phyloP scores from a whole-genome alignment of 176 grass and related monocot genomes.

The Avena insularis region DNA sequence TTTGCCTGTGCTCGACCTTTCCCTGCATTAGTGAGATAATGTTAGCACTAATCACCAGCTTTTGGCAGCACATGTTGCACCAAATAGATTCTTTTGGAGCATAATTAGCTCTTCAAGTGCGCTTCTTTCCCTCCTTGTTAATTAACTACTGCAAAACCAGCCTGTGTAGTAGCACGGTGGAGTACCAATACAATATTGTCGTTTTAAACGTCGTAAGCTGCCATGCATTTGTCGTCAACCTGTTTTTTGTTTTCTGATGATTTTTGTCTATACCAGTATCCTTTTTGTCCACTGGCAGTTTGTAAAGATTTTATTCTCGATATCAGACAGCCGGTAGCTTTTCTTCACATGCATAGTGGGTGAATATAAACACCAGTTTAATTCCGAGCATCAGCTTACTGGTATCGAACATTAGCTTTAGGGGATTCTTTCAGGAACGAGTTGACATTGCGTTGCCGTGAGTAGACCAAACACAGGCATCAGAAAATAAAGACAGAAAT shows the following conservation, averaged over 20 bases:
- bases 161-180: neutral
- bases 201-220: neutral
- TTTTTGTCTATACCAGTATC: neutral
- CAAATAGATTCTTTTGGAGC: neutral
- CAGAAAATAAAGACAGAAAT: neutral
- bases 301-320: slow-evolving; percentile 41
- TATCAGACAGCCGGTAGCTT: slow-evolving; percentile 5
- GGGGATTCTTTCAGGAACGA: neutral
- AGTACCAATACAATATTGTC: neutral
- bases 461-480: neutral
- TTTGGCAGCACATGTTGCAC: neutral
- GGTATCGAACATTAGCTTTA: neutral
- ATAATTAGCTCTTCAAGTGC: neutral
- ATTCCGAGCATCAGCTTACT: neutral
- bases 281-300: slow-evolving; percentile 4
- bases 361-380: neutral
- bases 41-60: neutral
- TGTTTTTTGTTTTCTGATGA: neutral
- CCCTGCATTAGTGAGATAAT: neutral
- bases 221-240: too few species aligned
- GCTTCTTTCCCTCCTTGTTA: neutral
- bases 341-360: slow-evolving; percentile 1
- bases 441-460: neutral
- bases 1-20: neutral
- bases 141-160: too few species aligned